These are phyloP conservation scores for Cryptococcus sp. DNA, from an alignment of 1,284 basidiomycete species.

Conservation along the genomic window DNA sequence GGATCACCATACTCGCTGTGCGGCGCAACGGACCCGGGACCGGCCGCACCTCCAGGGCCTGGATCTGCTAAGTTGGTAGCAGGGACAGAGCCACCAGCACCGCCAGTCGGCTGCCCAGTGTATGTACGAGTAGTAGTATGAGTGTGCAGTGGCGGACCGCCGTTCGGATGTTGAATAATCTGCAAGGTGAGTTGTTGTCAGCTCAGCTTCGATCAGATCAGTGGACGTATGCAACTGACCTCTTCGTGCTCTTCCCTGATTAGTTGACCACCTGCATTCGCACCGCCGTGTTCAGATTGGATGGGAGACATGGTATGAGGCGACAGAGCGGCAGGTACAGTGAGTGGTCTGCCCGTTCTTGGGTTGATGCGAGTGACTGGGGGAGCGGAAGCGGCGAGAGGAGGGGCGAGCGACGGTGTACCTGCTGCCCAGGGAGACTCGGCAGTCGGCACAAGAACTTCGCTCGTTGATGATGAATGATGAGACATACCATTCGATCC, in stretches of 20 bases:
- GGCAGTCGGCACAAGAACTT: too few relatives aligned
- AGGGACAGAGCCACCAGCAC: slow-evolving; percentile 3
- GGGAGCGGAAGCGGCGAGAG: slow-evolving; percentile 11
- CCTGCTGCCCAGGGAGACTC: too few relatives aligned
- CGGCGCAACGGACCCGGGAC: slow-evolving; percentile 9
- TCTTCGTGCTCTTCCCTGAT: slow-evolving; percentile 45
- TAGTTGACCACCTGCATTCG: slow-evolving; percentile 17
- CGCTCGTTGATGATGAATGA: too few relatives aligned
- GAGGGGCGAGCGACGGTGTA: not conserved
- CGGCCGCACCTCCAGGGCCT: slow-evolving; percentile 13
- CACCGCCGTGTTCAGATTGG: slow-evolving; percentile 14
- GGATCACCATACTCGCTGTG: slow-evolving; percentile 2
- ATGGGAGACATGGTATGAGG: slow-evolving; percentile 33
- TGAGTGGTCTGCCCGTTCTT: slow-evolving; percentile 38
- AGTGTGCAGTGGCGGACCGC: slow-evolving; percentile 33
- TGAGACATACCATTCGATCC: not conserved
- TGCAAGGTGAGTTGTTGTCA: slow-evolving; percentile 5
- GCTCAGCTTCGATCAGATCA: not conserved
- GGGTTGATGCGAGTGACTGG: slow-evolving; percentile 33
- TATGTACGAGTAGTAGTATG: slow-evolving; percentile 39
- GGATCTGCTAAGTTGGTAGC: slow-evolving; percentile 6
- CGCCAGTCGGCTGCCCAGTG: slow-evolving; percentile 20
- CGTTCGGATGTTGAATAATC: slow-evolving; percentile 37
- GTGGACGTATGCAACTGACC: slow-evolving; percentile 19
- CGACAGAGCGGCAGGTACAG: slow-evolving; percentile 33